Percentiles rank a stretch among this genome's conserved stretches.
Evolutionary conservation across 1,139 yeast species (phyloP).

Genomic region (Spathaspora sp.): DNA sequence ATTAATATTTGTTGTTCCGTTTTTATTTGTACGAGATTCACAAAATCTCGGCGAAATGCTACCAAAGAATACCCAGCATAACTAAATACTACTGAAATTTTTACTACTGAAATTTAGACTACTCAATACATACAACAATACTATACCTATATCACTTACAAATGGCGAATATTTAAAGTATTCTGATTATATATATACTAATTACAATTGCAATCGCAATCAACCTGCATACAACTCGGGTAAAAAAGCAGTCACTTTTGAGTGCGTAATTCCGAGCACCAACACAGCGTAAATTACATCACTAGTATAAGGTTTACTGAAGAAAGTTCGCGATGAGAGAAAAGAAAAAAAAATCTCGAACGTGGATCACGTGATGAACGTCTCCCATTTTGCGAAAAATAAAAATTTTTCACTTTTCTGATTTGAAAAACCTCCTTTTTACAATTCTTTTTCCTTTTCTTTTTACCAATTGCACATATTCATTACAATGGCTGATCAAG

Average conservation of each 20-base stretch:
- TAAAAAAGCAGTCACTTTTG: conserved; percentile 35
- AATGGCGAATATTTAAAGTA: too few relatives aligned
- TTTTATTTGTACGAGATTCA: too few relatives aligned
- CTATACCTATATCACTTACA: too few relatives aligned
- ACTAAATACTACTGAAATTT: too few relatives aligned
- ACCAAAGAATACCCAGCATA: too few relatives aligned
- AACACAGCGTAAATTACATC: conserved; percentile 23
- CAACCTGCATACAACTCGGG: conserved; percentile 31
- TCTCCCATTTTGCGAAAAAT: not conserved
- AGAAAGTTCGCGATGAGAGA: conserved; percentile 1
- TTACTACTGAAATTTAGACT: too few relatives aligned
- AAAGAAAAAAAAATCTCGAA: not conserved
- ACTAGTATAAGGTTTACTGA: conserved; percentile 7
- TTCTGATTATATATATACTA: too few relatives aligned
- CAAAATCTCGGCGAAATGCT: too few relatives aligned
- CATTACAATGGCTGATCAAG: conserved; percentile 62
- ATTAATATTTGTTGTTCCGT: too few relatives aligned
- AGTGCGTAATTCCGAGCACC: conserved; percentile 39
- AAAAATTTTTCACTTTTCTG: conserved; percentile 3
- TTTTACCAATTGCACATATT: not conserved
- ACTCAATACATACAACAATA: too few relatives aligned
- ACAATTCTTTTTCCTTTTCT: conserved; percentile 3
- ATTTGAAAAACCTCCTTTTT: too few relatives aligned
- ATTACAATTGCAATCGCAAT: too few relatives aligned
- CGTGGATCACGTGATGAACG: conserved; percentile 6